Evolutionary conservation across 2,329 filamentous ascomycete genomes (phyloP).

Genomic region (Talaromyces piceae): DNA sequence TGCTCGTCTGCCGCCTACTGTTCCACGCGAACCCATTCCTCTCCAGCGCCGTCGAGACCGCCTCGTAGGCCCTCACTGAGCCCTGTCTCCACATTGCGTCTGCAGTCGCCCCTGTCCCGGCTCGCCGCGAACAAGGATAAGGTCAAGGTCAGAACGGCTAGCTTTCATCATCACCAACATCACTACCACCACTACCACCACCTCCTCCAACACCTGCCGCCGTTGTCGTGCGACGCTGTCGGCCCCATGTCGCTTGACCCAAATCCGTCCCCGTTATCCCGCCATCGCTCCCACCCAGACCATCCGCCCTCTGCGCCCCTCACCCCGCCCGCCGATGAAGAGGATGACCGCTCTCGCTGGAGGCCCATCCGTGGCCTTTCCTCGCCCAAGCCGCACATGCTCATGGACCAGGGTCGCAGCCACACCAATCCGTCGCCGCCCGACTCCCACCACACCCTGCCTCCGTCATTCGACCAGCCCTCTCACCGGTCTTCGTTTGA

Average conservation of each 20-base stretch:
- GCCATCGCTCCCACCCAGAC: conserved; percentile 13
- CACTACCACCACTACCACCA: too few relatives aligned
- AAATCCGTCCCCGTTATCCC: too few relatives aligned
- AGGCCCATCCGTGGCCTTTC: conserved; percentile 21
- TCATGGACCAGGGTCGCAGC: conserved; percentile 24
- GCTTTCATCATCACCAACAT: too few relatives aligned
- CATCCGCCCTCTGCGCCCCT: conserved; percentile 30
- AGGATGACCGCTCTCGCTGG: conserved; percentile 30
- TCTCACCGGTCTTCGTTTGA: conserved; percentile 22
- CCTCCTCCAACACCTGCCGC: neutral
- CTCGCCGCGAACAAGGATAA: too few relatives aligned
- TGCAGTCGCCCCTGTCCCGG: conserved; percentile 5
- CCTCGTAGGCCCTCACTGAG: conserved; percentile 8
- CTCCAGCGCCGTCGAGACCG: conserved; percentile 6
- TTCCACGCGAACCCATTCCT: conserved; percentile 5
- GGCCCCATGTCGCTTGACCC: conserved; percentile 4
- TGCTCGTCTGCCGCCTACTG: neutral
- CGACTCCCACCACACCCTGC: conserved; percentile 20
- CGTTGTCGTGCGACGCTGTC: neutral
- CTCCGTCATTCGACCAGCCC: conserved; percentile 24
- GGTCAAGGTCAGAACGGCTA: conserved; percentile 8
- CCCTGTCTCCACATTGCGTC: conserved; percentile 7
- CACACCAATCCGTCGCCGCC: conserved; percentile 21
- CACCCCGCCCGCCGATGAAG: conserved; percentile 35
- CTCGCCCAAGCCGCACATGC: conserved; percentile 18